A percentile compares a stretch with the other conserved stretches of the same genome.
These are phyloP conservation scores for Withania somnifera DNA, from an alignment of 305 asterid species.

Conservation along the genomic window DNA sequence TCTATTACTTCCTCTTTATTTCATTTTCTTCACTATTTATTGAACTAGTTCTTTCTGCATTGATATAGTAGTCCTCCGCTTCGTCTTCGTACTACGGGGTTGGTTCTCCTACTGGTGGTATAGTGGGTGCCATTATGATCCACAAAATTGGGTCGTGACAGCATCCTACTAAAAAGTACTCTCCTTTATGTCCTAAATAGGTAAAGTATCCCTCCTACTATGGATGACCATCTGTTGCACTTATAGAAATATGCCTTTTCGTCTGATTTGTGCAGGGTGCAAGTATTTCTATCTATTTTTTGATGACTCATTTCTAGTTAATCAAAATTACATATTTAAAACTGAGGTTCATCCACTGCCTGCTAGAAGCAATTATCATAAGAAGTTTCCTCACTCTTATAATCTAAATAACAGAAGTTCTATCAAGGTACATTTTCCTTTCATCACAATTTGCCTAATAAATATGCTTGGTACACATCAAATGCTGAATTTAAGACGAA, in stretches of 20 bases:
- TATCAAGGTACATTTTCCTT: conserved; percentile 37
- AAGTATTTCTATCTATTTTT: conserved; percentile 87
- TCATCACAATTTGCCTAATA: neutral
- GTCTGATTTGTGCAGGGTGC: conserved; percentile 48
- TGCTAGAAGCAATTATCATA: conserved; percentile 77
- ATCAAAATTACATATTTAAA: conserved; percentile 69
- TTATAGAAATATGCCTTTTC: neutral
- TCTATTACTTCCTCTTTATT: too few relatives aligned
- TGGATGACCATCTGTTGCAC: neutral
- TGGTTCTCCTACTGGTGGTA: too few relatives aligned
- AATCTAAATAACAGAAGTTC: conserved; percentile 63
- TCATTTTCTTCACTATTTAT: too few relatives aligned
- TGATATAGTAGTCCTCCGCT: too few relatives aligned
- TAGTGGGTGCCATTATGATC: too few relatives aligned
- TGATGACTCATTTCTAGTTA: conserved; percentile 61
- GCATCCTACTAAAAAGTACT: too few relatives aligned
- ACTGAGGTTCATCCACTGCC: conserved; percentile 98
- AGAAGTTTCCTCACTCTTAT: conserved; percentile 61
- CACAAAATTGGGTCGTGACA: too few relatives aligned
- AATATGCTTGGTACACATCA: conserved; percentile 79
- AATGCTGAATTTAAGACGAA: conserved; percentile 86
- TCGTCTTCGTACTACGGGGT: too few relatives aligned
- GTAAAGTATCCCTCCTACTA: neutral
- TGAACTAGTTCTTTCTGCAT: too few relatives aligned
- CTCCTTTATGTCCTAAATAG: too few relatives aligned